phyloP scores from a whole-genome alignment of 129 eudicot genomes.

The Tagetes erecta region DNA sequence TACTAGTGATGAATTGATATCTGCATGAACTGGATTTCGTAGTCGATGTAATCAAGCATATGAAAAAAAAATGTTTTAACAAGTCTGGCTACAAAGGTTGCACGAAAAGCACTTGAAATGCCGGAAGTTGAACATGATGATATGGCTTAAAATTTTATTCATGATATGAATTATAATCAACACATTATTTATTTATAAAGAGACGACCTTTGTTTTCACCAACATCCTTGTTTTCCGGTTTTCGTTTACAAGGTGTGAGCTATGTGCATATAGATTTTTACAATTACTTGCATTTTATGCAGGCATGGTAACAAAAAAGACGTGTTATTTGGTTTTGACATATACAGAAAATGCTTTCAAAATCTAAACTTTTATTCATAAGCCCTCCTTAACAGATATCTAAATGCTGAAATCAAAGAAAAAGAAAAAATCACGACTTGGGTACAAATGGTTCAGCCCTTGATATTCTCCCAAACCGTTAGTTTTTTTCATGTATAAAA shows the following conservation, averaged over 20 bases:
- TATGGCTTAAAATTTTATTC: constrained; percentile 30
- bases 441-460: constrained; percentile 63
- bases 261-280: neutral
- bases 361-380: neutral
- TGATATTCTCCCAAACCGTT: constrained; percentile 53
- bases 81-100: constrained; percentile 68
- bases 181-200: neutral
- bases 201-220: neutral
- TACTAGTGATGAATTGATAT: constrained; percentile 88
- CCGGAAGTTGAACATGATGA: constrained; percentile 79
- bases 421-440: constrained; percentile 36
- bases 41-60: constrained; percentile 47
- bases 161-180: neutral
- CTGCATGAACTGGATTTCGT: constrained; percentile 83
- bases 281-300: constrained; percentile 27
- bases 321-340: constrained; percentile 78
- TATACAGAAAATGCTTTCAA: constrained; percentile 48
- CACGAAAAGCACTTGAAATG: constrained; percentile 87
- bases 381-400: constrained; percentile 47
- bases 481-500: constrained; percentile 63
- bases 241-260: neutral
- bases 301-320: constrained; percentile 77
- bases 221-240: neutral
- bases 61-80: constrained; percentile 66
- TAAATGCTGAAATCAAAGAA: constrained; percentile 54